Evolutionary conservation across 2,329 filamentous ascomycete species (phyloP).

Genomic region (Tothia fuscella): DNA sequence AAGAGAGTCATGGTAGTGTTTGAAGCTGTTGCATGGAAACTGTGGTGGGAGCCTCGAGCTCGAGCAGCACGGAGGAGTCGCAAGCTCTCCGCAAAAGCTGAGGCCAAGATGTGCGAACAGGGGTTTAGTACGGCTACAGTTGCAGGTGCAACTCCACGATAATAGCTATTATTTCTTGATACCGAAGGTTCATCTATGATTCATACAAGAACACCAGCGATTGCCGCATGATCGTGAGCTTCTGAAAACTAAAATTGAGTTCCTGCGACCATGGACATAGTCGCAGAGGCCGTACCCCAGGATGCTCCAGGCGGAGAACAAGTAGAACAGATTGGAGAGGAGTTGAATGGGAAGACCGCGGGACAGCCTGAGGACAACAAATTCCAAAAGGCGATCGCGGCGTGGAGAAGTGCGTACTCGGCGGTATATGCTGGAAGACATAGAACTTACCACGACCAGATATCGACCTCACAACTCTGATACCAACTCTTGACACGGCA

Average conservation of each 20-base stretch:
- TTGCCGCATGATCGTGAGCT: too few species aligned
- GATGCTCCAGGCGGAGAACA: not conserved
- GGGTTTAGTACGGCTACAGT: too few species aligned
- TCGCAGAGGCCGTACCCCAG: slow-evolving; percentile 11
- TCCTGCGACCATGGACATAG: slow-evolving; percentile 11
- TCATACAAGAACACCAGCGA: too few species aligned
- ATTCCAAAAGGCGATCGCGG: slow-evolving; percentile 90
- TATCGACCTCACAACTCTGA: slow-evolving; percentile 74
- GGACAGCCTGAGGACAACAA: slow-evolving; percentile 62
- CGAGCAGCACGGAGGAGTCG: not conserved
- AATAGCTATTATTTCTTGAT: too few species aligned
- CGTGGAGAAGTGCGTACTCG: slow-evolving; percentile 69
- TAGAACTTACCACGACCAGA: slow-evolving; percentile 38
- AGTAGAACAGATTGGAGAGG: not conserved
- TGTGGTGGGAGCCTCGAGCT: not conserved
- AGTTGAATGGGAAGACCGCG: not conserved
- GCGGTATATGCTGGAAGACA: not conserved
- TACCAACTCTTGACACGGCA: slow-evolving; percentile 77
- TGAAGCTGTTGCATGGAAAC: not conserved
- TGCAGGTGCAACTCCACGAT: too few species aligned
- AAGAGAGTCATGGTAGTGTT: not conserved
- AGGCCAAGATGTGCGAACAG: too few species aligned
- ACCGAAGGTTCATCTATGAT: too few species aligned
- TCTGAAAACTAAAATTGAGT: too few species aligned
- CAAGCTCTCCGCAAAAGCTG: too few species aligned